Evolutionary conservation across 1,139 yeast genomes (phyloP), one percentile per base, ranked within the genome.

Genomic region (Scheffersomyces stambukii): DNA sequence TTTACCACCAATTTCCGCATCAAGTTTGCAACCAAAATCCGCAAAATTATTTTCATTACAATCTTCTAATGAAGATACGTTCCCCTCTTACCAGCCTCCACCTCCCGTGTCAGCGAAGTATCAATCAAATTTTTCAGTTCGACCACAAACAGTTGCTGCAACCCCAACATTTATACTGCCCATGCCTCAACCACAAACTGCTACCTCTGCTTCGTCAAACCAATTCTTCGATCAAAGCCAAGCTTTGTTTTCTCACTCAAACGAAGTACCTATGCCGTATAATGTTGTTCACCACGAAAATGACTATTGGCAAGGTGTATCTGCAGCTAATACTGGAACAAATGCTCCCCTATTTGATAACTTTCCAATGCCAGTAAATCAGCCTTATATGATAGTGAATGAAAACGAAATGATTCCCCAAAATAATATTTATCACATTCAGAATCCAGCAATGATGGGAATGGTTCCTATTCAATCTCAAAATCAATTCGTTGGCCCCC

Each of bases 251-350:
- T 33, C 34, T 18, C 40, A 35, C 20, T 45, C 37, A 9, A 24
- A 30, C n/a, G 38, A 37, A 19, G 17, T 24, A 3, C 30, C 32
- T 3, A 19, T 30, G 3, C 19, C 32, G 5, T 35, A 38, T 26
- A 36, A 35, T 18, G 39, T 44, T 2, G 27, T 31, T 2, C 35
- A 31, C 22, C 42, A 38, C n/a, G 55, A 44, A 16, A 45, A 38
- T 7, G 56, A 50, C 13, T 48, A 48, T 30, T 51, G 55, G 54
- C 20, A 18, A n/a, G 49, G 41, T 19, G 25, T 25, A 13, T 23
- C 31, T 13, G 35, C 28, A 3, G 32, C 24, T 8, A 23, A 28
- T 15, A 25, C 31, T 10, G 27, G 27, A 6, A 27, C 29, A 8
- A 21, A 27, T 8, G 33, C 31, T 8, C 32, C 37, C 12, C 19